These are phyloP conservation scores for Monilinia aucupariae DNA, from an alignment of 2,329 filamentous ascomycete species.

Conservation along the genomic window DNA sequence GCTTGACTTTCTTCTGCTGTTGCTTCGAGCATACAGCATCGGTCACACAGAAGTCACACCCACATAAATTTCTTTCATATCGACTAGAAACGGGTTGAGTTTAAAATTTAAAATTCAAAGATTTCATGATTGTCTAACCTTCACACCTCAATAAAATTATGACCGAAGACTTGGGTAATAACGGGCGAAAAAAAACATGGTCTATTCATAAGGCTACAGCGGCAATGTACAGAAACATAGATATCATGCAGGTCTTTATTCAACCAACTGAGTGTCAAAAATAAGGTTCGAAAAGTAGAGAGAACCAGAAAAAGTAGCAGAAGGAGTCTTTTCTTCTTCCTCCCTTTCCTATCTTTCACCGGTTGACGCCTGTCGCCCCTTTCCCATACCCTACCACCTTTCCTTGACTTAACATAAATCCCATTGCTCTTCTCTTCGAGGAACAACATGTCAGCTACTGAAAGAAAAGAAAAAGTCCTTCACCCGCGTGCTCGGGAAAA, in stretches of 20 bases:
- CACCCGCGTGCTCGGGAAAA: constrained; percentile 7
- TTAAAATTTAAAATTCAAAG: not conserved
- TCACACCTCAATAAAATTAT: not conserved
- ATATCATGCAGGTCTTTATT: constrained; percentile 17
- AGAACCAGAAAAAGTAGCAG: constrained; percentile 8
- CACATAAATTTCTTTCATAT: not conserved
- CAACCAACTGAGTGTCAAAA: constrained; percentile 20
- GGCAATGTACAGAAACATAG: constrained; percentile 30
- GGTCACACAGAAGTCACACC: not conserved
- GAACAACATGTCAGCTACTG: constrained; percentile 3
- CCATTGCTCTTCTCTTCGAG: constrained; percentile 8
- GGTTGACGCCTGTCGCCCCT: constrained; percentile 6
- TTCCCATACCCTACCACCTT: not conserved
- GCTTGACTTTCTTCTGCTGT: not conserved
- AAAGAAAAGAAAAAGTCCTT: constrained; percentile 11
- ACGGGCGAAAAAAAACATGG: constrained; percentile 21
- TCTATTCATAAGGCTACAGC: constrained; percentile 32
- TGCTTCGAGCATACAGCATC: not conserved
- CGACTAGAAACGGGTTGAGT: not conserved
- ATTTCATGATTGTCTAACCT: not conserved
- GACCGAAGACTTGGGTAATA: not conserved
- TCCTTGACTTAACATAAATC: constrained; percentile 4
- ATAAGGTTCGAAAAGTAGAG: not conserved
- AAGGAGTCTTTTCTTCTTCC: constrained; percentile 5
- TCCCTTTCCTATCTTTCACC: not conserved